Evolutionary conservation across 23 red algal genomes (phyloP).

Genomic region (Chondrus crispus): DNA sequence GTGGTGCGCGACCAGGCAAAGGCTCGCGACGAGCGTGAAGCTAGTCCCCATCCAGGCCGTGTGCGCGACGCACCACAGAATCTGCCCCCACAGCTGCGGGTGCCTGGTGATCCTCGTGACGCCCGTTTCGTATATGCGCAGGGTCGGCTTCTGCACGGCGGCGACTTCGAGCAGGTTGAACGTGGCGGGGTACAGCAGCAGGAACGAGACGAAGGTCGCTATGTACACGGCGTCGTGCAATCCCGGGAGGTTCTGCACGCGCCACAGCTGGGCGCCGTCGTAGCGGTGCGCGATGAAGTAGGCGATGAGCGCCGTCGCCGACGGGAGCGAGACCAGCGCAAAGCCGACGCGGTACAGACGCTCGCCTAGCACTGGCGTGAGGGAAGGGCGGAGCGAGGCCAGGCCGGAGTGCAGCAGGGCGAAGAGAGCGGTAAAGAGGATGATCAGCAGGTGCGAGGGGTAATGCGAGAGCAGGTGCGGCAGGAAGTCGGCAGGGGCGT

Average conservation of each 20-base stretch:
- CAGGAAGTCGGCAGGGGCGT: not conserved
- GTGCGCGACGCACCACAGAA: constrained; percentile 96
- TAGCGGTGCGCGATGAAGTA: constrained; percentile 94
- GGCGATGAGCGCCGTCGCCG: constrained; percentile 52
- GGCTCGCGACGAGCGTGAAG: constrained; percentile 67
- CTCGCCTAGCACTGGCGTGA: constrained; percentile 66
- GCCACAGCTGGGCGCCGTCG: constrained; percentile 83
- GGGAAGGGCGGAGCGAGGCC: constrained; percentile 70
- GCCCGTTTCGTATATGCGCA: constrained; percentile 89
- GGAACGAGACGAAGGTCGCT: constrained; percentile 73
- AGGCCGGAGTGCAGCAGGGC: constrained; percentile 81
- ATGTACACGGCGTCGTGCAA: constrained; percentile 67
- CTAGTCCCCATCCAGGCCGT: constrained; percentile 87
- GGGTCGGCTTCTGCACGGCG: constrained; percentile 65
- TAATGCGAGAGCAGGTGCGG: not conserved
- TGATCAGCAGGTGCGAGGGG: constrained; percentile 30
- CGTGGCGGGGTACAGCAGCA: constrained; percentile 93
- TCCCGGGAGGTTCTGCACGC: constrained; percentile 58
- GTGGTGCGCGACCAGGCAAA: constrained; percentile 83
- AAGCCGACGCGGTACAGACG: constrained; percentile 88
- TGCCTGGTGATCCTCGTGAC: constrained; percentile 92
- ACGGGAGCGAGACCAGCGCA: constrained; percentile 73
- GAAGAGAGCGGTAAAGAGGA: constrained; percentile 49
- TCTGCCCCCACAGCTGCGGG: constrained; percentile 94
- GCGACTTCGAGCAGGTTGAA: constrained; percentile 92